Evolutionary conservation across 2,329 filamentous ascomycete species (phyloP).

Genomic region (Colletotrichum trifolii): DNA sequence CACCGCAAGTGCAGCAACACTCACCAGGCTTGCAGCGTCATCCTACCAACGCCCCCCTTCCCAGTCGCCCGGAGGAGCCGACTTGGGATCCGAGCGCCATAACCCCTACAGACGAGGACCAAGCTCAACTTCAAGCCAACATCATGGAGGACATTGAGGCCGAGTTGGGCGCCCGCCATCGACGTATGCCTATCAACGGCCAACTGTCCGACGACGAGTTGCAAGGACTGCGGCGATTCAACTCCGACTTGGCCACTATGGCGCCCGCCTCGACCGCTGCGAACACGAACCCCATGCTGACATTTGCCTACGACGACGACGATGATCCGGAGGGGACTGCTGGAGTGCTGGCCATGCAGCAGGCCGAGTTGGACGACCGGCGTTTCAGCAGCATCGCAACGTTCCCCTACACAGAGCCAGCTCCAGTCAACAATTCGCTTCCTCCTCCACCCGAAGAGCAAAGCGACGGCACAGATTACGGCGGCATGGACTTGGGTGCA

Average conservation of each 20-base stretch:
- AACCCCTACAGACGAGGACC: constrained; percentile 43
- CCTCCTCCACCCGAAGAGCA: constrained; percentile 63
- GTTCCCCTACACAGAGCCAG: constrained; percentile 59
- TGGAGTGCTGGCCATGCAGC: constrained; percentile 83
- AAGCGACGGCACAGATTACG: constrained; percentile 79
- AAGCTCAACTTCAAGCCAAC: constrained; percentile 54
- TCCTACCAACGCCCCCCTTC: constrained; percentile 69
- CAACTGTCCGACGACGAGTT: constrained; percentile 56
- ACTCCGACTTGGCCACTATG: constrained; percentile 57
- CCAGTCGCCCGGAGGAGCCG: constrained; percentile 62
- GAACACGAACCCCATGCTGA: constrained; percentile 48
- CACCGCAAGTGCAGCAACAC: constrained; percentile 55
- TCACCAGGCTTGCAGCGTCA: constrained; percentile 64
- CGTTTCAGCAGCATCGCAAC: constrained; percentile 64
- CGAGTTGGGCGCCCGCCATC: constrained; percentile 57
- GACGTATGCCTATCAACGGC: constrained; percentile 58
- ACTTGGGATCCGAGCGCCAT: constrained; percentile 53
- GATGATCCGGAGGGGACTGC: constrained; percentile 90
- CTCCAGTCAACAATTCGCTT: constrained; percentile 48
- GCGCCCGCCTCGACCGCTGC: constrained; percentile 54
- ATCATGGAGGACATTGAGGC: constrained; percentile 70
- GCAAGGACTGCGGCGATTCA: constrained; percentile 60
- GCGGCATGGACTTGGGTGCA: constrained; percentile 76
- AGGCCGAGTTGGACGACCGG: constrained; percentile 83
- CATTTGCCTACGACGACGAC: constrained; percentile 68